phyloP scores from a whole-genome alignment of 768 basidiomycete genomes.

The Hericium coralloides region DNA sequence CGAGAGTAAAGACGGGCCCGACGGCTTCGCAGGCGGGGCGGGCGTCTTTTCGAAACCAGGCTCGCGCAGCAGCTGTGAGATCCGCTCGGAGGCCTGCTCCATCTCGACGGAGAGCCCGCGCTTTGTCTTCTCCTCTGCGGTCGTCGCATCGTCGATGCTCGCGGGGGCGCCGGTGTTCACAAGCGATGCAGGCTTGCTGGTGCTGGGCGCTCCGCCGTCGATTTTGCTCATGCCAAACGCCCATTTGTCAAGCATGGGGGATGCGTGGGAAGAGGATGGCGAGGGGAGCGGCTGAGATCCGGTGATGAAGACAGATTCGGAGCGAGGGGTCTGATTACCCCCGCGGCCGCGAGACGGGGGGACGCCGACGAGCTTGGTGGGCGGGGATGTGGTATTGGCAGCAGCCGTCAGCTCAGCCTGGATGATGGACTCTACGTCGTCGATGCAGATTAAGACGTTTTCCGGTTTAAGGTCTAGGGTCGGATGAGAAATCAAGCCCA shows the following conservation, averaged over 20 bases:
- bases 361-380: slow-evolving; percentile 78
- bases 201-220: slow-evolving; percentile 32
- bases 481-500: slow-evolving; percentile 3
- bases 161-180: slow-evolving; percentile 11
- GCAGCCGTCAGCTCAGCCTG: slow-evolving; percentile 64
- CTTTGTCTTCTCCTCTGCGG: slow-evolving; percentile 7
- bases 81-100: slow-evolving; percentile 39
- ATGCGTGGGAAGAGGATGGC: slow-evolving; percentile 64
- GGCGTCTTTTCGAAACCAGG: slow-evolving; percentile 28
- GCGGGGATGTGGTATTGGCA: slow-evolving; percentile 32
- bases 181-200: slow-evolving; percentile 26
- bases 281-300: slow-evolving; percentile 91
- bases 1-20: slow-evolving; percentile 65
- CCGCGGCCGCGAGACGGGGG: slow-evolving; percentile 89
- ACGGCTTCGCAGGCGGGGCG: slow-evolving; percentile 25
- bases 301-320: slow-evolving; percentile 78
- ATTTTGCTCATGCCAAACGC: slow-evolving; percentile 93
- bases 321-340: slow-evolving; percentile 91
- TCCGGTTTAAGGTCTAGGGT: slow-evolving; percentile 86
- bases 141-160: slow-evolving; percentile 10
- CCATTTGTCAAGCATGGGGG: slow-evolving; percentile 73
- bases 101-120: slow-evolving; percentile 27
- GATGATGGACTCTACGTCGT: slow-evolving; percentile 92
- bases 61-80: slow-evolving; percentile 40
- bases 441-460: slow-evolving; percentile 94